Conservation (phyloP, 2,329 filamentous ascomycete genomes). For the Neofusicoccum sp. region DNA sequence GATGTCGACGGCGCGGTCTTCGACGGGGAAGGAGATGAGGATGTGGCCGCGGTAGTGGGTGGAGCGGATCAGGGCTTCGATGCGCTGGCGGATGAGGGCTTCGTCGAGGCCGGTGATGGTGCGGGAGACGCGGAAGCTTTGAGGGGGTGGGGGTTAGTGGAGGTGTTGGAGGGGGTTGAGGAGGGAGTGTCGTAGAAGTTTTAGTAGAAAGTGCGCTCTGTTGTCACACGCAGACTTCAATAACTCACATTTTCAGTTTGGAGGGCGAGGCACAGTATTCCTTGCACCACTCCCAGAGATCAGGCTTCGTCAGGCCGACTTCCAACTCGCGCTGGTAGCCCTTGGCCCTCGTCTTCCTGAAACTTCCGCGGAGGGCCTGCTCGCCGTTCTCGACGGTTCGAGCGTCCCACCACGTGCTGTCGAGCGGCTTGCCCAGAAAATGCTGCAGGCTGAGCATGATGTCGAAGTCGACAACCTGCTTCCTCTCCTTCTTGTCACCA, state of each 20-base stretch:
- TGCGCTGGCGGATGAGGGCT: conserved; percentile 52
- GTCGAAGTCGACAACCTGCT: conserved; percentile 40
- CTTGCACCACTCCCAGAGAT: conserved; percentile 67
- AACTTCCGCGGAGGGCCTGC: conserved; percentile 66
- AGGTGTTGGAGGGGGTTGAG: not conserved
- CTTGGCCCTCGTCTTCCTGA: conserved; percentile 57
- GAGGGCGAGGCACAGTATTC: conserved; percentile 64
- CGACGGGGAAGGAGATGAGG: conserved; percentile 61
- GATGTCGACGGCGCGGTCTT: conserved; percentile 60
- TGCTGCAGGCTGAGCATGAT: conserved; percentile 38
- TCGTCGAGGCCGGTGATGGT: conserved; percentile 65
- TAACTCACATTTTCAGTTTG: conserved; percentile 52
- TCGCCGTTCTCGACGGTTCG: conserved; percentile 59
- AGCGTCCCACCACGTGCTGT: conserved; percentile 8
- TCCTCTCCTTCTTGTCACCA: conserved; percentile 40
- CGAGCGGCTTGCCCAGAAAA: conserved; percentile 26
- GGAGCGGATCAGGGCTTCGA: conserved; percentile 61
- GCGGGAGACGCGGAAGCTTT: conserved; percentile 44
- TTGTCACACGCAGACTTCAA: no score
- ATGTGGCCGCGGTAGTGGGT: conserved; percentile 70
- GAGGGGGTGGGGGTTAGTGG: not conserved
- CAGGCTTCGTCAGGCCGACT: conserved; percentile 43
- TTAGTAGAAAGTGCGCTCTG: no score
- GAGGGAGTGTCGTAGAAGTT: not conserved
- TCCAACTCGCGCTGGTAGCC: conserved; percentile 50